phyloP scores from a whole-genome alignment of 140 eudicot species.

The Senecio squalidus region DNA sequence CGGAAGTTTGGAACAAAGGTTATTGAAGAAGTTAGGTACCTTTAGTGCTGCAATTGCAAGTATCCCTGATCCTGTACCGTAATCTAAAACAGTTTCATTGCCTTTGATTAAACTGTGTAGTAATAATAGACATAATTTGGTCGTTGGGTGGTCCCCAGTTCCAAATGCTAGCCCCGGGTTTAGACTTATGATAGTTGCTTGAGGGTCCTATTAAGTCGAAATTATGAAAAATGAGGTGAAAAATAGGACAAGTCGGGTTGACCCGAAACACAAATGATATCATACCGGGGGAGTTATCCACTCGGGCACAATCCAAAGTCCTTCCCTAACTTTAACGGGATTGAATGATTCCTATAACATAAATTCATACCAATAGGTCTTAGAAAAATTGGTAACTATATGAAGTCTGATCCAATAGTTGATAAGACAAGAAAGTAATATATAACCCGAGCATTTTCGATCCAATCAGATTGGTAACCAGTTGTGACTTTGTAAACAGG shows the following conservation, averaged over 20 bases:
- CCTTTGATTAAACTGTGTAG: conserved; percentile 63
- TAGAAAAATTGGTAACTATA: neutral
- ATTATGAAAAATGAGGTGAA: too few relatives aligned
- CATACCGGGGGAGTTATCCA: conserved; percentile 88
- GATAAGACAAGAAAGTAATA: neutral
- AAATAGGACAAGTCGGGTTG: too few relatives aligned
- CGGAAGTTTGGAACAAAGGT: neutral
- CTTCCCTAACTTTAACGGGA: conserved; percentile 71
- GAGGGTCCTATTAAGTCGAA: conserved; percentile 55
- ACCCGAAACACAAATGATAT: too few relatives aligned
- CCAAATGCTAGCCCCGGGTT: conserved; percentile 95
- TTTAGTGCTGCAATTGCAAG: conserved; percentile 87
- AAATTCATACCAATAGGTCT: conserved; percentile 12
- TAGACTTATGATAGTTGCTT: conserved; percentile 61
- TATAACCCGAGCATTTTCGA: conserved; percentile 58
- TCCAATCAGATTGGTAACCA: conserved; percentile 81
- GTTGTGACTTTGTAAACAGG: conserved; percentile 58
- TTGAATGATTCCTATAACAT: conserved; percentile 68
- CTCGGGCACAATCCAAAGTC: conserved; percentile 92
- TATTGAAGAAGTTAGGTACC: conserved; percentile 33
- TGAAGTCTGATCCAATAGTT: neutral
- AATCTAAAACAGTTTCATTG: conserved; percentile 75
- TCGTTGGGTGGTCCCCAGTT: conserved; percentile 96
- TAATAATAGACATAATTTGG: conserved; percentile 71
- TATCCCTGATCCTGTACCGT: conserved; percentile 96